Conservation (phyloP, 495 filamentous ascomycete genomes). For the Penicillium cosmopolitanum region DNA sequence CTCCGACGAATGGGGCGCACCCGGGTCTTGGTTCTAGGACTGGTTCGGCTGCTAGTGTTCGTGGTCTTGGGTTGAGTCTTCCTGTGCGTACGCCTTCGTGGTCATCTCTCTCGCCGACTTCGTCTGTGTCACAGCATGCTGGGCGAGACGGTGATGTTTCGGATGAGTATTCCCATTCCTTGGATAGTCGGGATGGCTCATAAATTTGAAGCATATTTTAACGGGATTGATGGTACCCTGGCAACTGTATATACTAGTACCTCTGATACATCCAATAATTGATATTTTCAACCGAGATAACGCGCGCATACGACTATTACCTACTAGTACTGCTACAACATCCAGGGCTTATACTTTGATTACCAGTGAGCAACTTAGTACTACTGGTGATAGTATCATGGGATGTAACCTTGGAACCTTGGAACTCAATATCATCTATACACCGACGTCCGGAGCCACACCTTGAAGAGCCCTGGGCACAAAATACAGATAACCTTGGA, state of each 20-base stretch:
- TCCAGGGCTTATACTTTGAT: not conserved
- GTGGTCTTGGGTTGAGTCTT: slow-evolving; percentile 45
- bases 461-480: too few relatives aligned
- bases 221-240: slow-evolving; percentile 3
- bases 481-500: too few relatives aligned
- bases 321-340: too few relatives aligned
- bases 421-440: too few relatives aligned
- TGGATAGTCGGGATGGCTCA: slow-evolving; percentile 25
- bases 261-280: not conserved
- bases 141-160: slow-evolving; percentile 26
- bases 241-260: not conserved
- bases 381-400: not conserved
- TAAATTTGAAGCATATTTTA: not conserved
- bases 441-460: too few relatives aligned
- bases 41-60: slow-evolving; percentile 36
- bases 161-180: slow-evolving; percentile 24
- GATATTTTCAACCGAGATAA: not conserved
- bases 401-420: too few relatives aligned
- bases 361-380: not conserved
- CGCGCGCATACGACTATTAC: too few relatives aligned
- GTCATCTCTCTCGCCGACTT: slow-evolving; percentile 41
- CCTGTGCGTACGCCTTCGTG: slow-evolving; percentile 41
- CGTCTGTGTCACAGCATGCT: slow-evolving; percentile 33
- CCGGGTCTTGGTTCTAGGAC: slow-evolving; percentile 26
- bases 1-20: slow-evolving; percentile 27